These are phyloP conservation scores for Vitis labrusca DNA, from an alignment of 164 flowering plant genomes.

Conservation along the genomic window DNA sequence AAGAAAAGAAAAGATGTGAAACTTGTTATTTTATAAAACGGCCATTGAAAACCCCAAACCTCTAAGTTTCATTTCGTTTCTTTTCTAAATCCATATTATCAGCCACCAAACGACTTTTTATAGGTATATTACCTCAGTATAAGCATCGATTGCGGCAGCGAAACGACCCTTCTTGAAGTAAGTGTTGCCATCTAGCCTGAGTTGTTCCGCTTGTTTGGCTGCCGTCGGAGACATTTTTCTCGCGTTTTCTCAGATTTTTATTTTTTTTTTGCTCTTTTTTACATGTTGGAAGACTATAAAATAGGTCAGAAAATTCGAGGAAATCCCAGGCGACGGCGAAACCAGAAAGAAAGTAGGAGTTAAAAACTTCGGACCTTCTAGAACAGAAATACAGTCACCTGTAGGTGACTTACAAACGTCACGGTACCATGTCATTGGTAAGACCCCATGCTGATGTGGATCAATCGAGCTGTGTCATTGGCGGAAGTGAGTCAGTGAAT, in stretches of 20 bases:
- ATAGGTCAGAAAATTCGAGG: not conserved
- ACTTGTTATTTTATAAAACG: not conserved
- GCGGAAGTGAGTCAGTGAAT: no score
- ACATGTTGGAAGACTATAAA: not conserved
- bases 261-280: not conserved
- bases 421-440: no score
- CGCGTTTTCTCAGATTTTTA: not conserved
- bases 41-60: no score
- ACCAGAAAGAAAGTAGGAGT: not conserved
- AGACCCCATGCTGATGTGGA: no score
- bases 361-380: no score
- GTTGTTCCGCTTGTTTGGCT: slow-evolving; percentile 65
- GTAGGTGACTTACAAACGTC: no score
- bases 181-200: slow-evolving; percentile 57
- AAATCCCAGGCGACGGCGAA: not conserved
- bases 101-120: no score
- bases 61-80: no score
- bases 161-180: slow-evolving; percentile 61
- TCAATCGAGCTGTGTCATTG: no score
- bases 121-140: slow-evolving; percentile 59
- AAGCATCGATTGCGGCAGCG: slow-evolving; percentile 93
- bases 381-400: no score
- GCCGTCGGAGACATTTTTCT: slow-evolving; percentile 30
- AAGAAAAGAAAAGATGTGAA: not conserved
- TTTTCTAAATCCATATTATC: no score